Evolutionary conservation across 352 stramenopile species (phyloP), one percentile per base, ranked within the genome.

Genomic region (Globisporangium canariense): DNA sequence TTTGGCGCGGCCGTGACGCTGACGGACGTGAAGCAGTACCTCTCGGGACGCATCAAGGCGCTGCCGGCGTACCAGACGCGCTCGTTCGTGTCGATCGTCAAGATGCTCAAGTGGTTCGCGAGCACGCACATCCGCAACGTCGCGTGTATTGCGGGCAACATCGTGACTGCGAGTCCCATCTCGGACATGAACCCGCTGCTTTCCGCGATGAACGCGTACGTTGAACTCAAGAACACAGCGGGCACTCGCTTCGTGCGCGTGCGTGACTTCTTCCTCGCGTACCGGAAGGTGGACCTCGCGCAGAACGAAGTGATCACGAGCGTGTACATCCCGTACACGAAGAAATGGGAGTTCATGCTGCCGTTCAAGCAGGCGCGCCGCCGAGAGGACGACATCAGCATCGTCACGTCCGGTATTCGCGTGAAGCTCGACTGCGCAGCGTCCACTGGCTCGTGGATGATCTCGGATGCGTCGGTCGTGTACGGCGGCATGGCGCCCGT

Each of bases 111-210:
- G 60, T 99, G 96, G 96, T 99, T 99, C 73, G 96, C 96, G 3
- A 98, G 94, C 22, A 98, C 92, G 9, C 97, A 99, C 71, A 99
- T 99, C 67, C 81, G 97, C 34, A 99, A 99, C 69, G 96, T 98
- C 16, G 96, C 96, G 6, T 98, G 91, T 69, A 81, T 99, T 6
- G 97, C 88, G 34, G 97, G 97, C 4, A 99, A 99, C 70, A 79
- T 99, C 2, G 96, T 97, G n/a, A 99, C 96, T 6, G 97, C 96
- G 8, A 98, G 90, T 72, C 97, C 97, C 8, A 99, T 99, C 66
- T 98, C 90, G 20, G 97, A 99, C 70, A 98, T 99, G 94, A 99
- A 99, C 70, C 96, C 97, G 4, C 68, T 99, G 22, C 79, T 99
- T n/a, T 83, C 89, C 30, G 79, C 82, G 1, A 92, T 97, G 83